A percentile compares a stretch with the other conserved stretches of the same genome.
phyloP scores from a whole-genome alignment of 75 land plant species.

The Ceratopteris richardii region DNA sequence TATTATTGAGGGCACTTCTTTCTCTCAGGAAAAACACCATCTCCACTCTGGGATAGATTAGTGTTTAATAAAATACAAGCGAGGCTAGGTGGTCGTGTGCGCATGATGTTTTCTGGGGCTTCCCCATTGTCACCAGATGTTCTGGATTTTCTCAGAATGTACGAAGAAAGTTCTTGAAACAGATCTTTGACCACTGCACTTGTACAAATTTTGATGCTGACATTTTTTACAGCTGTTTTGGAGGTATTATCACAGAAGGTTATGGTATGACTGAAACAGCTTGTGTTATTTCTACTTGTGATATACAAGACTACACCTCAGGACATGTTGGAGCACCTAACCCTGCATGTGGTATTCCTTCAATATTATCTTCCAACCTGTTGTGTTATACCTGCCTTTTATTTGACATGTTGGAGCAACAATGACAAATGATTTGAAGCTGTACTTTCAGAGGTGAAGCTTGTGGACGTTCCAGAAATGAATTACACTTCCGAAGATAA shows the following conservation, averaged over 20 bases:
- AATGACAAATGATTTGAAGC: too few relatives aligned
- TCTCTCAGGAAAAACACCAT: conserved; percentile 72
- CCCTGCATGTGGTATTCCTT: conserved; percentile 93
- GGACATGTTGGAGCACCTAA: conserved; percentile 99
- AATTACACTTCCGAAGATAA: conserved; percentile 78
- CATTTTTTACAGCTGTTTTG: conserved; percentile 69
- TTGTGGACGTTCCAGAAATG: conserved; percentile 97
- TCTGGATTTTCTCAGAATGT: conserved; percentile 89
- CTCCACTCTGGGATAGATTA: conserved; percentile 94
- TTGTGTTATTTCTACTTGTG: conserved; percentile 59
- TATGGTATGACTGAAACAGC: conserved; percentile 99
- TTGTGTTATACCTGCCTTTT: too few relatives aligned
- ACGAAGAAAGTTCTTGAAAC: too few relatives aligned
- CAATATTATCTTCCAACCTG: neutral
- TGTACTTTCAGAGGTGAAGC: conserved; percentile 64
- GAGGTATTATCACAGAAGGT: conserved; percentile 76
- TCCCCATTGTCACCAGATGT: conserved; percentile 97
- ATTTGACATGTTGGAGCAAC: too few relatives aligned
- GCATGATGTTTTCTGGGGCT: conserved; percentile 84
- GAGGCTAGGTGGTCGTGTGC: conserved; percentile 85
- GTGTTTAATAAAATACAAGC: conserved; percentile 92
- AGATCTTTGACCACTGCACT: too few relatives aligned
- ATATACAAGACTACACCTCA: conserved; percentile 56
- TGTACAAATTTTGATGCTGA: too few relatives aligned
- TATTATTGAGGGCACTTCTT: too few relatives aligned